Evolutionary conservation across 2,329 filamentous ascomycete species (phyloP), one percentile per base, ranked within the genome.

Genomic region (Epichloe gansuensis): DNA sequence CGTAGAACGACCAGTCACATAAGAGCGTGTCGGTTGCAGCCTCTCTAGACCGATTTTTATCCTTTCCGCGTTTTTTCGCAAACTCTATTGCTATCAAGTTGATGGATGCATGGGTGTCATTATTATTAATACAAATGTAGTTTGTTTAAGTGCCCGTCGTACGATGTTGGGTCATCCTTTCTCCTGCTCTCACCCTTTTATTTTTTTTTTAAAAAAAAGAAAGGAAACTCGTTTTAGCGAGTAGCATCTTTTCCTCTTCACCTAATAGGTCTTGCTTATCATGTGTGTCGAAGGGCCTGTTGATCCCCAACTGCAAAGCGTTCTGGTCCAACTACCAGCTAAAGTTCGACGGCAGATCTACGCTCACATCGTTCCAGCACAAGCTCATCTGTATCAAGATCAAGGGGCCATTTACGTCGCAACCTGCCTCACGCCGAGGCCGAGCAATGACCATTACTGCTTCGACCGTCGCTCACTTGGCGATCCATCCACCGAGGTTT

Each of bases 381-480:
- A 46, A 34, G 47, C 47, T 40, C 53, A 54, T 23, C 5, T 54
- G 9, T 47, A 49, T 31, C 39, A 40, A 17, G 12, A 48, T 21
- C 21, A 49, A 31, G 39, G 27, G 23, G 36, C 15, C n/a, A 40
- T 54, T 25, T 35, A 48, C 35, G 23, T 52, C 17, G 46, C 53
- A 21, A 49, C 50, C 41, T 54, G 53, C 40, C 31, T 54, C 48
- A 53, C 46, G 15, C 38, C 43, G 5, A 17, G 8, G 13, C 38
- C 47, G 21, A 45, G 42, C 43, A 38, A 35, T 15, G 53, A 54
- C 40, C 40, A 51, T 12, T 54, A 46, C 27, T 54, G 53, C 48
- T 54, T 53, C 51, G 53, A 54, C 48, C 53, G 53, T 13, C 53
- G 50, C 23, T 53, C 50, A 9, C 36, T 40, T 13, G 53, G 51